Percentiles rank a stretch among this genome's conserved stretches.
Conservation (phyloP, 139 green algal genomes). For the Coelastrella sp. region DNA sequence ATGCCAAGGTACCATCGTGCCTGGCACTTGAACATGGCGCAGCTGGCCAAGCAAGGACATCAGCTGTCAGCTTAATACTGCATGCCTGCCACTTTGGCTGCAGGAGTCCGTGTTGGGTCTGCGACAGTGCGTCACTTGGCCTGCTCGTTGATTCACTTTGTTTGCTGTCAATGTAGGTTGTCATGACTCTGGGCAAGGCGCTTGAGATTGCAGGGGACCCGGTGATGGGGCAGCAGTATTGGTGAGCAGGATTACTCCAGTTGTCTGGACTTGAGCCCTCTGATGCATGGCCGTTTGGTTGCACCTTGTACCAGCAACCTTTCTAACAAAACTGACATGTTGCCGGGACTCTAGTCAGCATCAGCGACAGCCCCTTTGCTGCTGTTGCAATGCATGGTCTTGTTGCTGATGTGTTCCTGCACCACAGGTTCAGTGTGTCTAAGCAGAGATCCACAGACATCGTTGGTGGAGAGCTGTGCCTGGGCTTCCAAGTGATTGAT, state of each 20-base stretch:
- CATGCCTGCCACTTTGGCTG: no score
- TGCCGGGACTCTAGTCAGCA: no score
- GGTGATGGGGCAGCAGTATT: constrained; percentile 30
- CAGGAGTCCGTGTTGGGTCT: no score
- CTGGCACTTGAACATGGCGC: no score
- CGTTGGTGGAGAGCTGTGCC: constrained; percentile 43
- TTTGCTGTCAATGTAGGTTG: constrained; percentile 6
- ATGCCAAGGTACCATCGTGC: no score
- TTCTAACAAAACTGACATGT: no score
- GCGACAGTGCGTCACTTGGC: background rate
- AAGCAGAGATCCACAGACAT: constrained; percentile 46
- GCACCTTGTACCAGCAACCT: no score
- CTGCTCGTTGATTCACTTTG: background rate
- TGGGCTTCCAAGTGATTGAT: constrained; percentile 42
- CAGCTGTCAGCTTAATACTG: no score
- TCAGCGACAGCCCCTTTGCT: no score
- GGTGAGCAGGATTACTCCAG: background rate
- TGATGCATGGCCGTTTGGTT: no score
- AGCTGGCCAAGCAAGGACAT: no score
- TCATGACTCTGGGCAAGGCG: constrained; percentile 48
- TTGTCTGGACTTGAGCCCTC: no score
- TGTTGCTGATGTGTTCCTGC: background rate
- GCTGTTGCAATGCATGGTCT: background rate
- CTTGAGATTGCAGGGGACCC: constrained; percentile 29
- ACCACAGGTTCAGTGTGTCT: background rate